A percentile compares a stretch with the other conserved stretches of the same genome.
These are phyloP conservation scores for Laburnicola sp. DNA, from an alignment of 2,329 filamentous ascomycete species.

Conservation along the genomic window DNA sequence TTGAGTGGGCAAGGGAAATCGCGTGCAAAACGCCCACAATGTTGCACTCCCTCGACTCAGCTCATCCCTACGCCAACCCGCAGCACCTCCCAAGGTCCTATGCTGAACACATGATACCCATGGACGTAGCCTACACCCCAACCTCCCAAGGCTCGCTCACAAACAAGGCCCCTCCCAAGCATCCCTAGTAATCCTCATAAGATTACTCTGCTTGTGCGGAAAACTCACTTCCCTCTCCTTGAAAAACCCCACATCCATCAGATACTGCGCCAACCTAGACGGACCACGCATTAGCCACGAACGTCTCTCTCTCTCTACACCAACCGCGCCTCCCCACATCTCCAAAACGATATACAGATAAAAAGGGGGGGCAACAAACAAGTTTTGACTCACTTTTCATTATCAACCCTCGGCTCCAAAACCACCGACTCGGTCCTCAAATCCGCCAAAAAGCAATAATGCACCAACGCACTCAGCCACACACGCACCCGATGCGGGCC, in stretches of 20 bases:
- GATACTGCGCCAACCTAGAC: constrained; percentile 71
- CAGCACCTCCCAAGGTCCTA: too few relatives aligned
- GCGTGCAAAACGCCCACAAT: too few relatives aligned
- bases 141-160: constrained; percentile 6
- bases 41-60: too few relatives aligned
- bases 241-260: constrained; percentile 75
- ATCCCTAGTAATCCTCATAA: constrained; percentile 78
- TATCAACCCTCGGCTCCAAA: constrained; percentile 89
- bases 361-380: too few relatives aligned
- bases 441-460: constrained; percentile 79
- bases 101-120: too few relatives aligned
- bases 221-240: constrained; percentile 86
- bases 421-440: constrained; percentile 79
- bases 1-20: too few relatives aligned
- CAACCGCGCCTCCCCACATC: background rate
- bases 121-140: background rate
- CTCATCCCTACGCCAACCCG: too few relatives aligned
- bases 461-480: constrained; percentile 86
- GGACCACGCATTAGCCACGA: too few relatives aligned
- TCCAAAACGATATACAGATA: too few relatives aligned
- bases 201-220: constrained; percentile 88
- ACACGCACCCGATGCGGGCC: constrained; percentile 73
- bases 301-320: background rate
- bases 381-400: constrained; percentile 80
- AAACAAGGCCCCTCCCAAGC: constrained; percentile 59